Base-by-base conservation (phyloP, 305 asterid species). In the Fraxinus sp. region DNA sequence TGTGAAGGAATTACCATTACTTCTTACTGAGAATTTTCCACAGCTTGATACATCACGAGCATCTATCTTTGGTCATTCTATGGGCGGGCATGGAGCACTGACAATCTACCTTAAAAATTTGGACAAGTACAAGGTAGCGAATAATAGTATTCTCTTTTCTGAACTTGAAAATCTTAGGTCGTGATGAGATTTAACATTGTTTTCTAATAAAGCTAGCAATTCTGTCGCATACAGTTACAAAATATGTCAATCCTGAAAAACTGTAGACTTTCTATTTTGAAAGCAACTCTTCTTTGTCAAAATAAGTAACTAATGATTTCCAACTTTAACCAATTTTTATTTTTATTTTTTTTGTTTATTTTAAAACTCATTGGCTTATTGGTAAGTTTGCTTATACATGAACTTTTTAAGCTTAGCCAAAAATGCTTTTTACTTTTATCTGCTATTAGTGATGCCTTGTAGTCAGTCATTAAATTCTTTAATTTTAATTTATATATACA, bases 1-100 rank as follows among this genome's bases (percentile, higher is more conserved):
- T 30, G 98, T 96, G 87, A 96, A 96, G 93, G 99, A 96, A 91
- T 81, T 96, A 84, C 99, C 99, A 1, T 85, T 86, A 18, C 93
- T 96, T 86, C 87, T 94, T 73, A 77, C 73, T 81, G 97, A 92
- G 78, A 93, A 95, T 89, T 96, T 95, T 84, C 88, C 95, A 36
- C 94, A 92, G 90, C 95, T 95, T 22, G 96, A 96, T 83, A 89
- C 94, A 10, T 89, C 97, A 59, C 92, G 92, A 37, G 98, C 99
- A 79, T 96, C 98, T 32, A 89, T 96, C 85, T 93, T 57, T 83
- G 99, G 99, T 62, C 99, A 96, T 85, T 96, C 98, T 22, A 96
- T 96, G 98, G 99, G 98, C 33, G 98, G 99, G 57, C 99, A 96
- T 85, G 99, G 99, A 84, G 99, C 98, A 22, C 91, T 96, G 22